Evolutionary conservation across 129 eudicot species (phyloP), one percentile per base, ranked within the genome.

Genomic region (Daucus carota): DNA sequence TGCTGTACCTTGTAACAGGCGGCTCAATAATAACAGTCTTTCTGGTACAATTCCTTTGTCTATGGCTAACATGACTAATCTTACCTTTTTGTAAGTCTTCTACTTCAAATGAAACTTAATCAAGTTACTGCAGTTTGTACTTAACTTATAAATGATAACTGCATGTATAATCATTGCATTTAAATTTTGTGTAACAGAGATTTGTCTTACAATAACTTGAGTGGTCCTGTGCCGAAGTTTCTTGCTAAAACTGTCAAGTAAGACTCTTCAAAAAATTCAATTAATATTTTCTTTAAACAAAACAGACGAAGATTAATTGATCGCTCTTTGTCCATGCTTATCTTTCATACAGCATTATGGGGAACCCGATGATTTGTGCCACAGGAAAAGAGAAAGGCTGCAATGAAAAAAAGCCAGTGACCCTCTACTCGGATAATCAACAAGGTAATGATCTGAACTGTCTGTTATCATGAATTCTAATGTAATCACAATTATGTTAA

Each of bases 161-260:
- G 45, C 29, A 13, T 13, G 16, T 75, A 69, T 44, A 44, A n/a
- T n/a, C n/a, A n/a, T n/a, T n/a, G n/a, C n/a, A n/a, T n/a, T n/a
- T 16, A 45, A 65, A 38, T 80, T 22, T 71, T 22, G 66, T 81
- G 78, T 80, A 77, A 41, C 83, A 94, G 99, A 85, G 99, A 94
- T 75, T 82, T 94, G 84, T 91, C 99, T 36, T 94, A 76, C 92
- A 94, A 94, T 81, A 89, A 91, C 82, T 80, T 94, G 83, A 94
- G 88, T 80, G 97, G 97, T 54, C 97, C 99, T 62, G 93, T 94
- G 14, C 97, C 97, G 57, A 82, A 79, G 70, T 85, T 91, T 77
- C 80, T 41, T 44, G 90, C 92, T 44, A 94, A 91, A 79, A 91
- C 97, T 79, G 89, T 94, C 85, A 91, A 87, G 97, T 91, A 81